Base-by-base conservation (phyloP, 805 yeast species). In the Ogataea haglerorum region DNA sequence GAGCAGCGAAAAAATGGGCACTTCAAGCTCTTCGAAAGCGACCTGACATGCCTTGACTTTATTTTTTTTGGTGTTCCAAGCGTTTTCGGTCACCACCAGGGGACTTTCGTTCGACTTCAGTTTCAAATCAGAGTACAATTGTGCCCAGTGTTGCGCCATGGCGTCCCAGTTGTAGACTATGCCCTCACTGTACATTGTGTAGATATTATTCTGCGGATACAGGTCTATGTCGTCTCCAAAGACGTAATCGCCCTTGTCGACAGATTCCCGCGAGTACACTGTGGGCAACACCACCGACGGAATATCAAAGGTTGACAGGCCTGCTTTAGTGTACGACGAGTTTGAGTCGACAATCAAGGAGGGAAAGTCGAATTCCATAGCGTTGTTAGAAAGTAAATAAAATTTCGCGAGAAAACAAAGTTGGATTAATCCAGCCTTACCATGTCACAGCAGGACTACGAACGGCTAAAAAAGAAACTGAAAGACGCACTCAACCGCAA, bases 1-100 rank as follows among this genome's bases (percentile, higher is more conserved):
- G 16, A 85, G 75, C 31, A 89, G 65, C 18, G 88, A 80, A 53
- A 90, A 78, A 7, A 84, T 73, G 0, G 96, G 96, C 9, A 86
- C 86, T 34, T 79, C 67, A 30, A 86, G 69, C 40, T 72, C 76
- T 54, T 84, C 90, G 58, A 90, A 85, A 3, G 86, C 95, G 34
- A 84, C 58, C 53, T 87, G 87, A 33, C 81, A 72, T 10, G 85
- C 72, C 38, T 74, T 72, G 9, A 69, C 56, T 49, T 76, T 74
- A 54, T 75, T 76, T 49, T 78, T 75, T 46, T 71, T 63, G 15
- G 82, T 72, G 56, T 79, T 82, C 90, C 93, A 84, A 13, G 79
- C 61, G 50, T 82, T 82, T 36, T 61, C 63, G 5, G 76, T 69
- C 55, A 79, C 59, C 8, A 74, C 71, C 40, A 88, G 65, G 0